phyloP scores from a whole-genome alignment of 441 rosid genomes.

The Codiaeum variegatum region DNA sequence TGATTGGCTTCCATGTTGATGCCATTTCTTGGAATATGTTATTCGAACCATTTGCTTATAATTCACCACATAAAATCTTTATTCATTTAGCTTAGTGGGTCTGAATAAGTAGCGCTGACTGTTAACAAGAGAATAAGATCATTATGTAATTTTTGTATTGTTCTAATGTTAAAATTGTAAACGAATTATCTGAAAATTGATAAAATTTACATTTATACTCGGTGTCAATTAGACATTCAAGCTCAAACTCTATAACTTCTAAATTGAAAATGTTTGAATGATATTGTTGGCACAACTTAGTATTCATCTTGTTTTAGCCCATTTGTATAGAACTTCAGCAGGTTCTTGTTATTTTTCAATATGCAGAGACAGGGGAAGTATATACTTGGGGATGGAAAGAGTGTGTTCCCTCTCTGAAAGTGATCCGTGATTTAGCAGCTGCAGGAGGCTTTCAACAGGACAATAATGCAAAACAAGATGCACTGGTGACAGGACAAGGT shows the following conservation, averaged over 20 bases:
- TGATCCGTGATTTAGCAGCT: slow-evolving; percentile 34
- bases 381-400: slow-evolving; percentile 98
- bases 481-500: slow-evolving; percentile 54
- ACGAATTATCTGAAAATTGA: not conserved
- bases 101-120: not conserved
- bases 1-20: not conserved
- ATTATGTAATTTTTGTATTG: no score
- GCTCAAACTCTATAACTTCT: not conserved
- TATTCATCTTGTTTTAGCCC: not conserved
- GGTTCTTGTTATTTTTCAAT: slow-evolving; percentile 11
- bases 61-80: not conserved
- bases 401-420: slow-evolving; percentile 75
- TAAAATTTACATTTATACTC: not conserved
- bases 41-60: not conserved
- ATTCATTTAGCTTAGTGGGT: not conserved
- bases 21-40: not conserved
- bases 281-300: not conserved
- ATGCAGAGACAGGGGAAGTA: slow-evolving; percentile 60
- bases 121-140: not conserved
- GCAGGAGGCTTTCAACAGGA: slow-evolving; percentile 45
- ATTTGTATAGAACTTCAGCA: not conserved
- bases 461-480: slow-evolving; percentile 38
- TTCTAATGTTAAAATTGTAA: no score
- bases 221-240: not conserved
- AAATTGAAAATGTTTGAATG: not conserved